A percentile compares a stretch with the other conserved stretches of the same genome.
Evolutionary conservation across 352 stramenopile species (phyloP).

Genomic region (Globisporangium solare): DNA sequence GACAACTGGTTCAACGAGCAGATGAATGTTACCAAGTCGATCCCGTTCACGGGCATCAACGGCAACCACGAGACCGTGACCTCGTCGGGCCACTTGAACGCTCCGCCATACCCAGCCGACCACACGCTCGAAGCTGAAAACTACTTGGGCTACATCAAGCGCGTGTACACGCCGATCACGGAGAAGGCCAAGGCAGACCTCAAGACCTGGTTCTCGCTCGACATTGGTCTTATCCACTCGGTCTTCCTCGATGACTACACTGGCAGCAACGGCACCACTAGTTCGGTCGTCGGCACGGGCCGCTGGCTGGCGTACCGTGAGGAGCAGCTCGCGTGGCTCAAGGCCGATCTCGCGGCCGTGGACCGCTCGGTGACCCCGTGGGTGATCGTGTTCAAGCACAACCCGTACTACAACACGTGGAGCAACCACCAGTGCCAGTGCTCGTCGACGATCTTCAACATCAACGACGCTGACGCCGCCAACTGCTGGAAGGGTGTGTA

Average conservation of each 20-base stretch:
- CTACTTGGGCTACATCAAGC: slow-evolving; percentile 40
- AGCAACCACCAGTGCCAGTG: slow-evolving; percentile 50
- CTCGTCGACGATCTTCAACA: slow-evolving; percentile 33
- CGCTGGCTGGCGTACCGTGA: slow-evolving; percentile 33
- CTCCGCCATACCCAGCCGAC: slow-evolving; percentile 35
- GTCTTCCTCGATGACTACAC: slow-evolving; percentile 68
- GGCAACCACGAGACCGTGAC: slow-evolving; percentile 68
- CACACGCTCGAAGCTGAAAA: slow-evolving; percentile 28
- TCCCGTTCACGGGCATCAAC: slow-evolving; percentile 44
- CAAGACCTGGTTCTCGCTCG: slow-evolving; percentile 46
- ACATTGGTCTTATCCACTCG: slow-evolving; percentile 52
- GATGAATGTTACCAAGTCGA: slow-evolving; percentile 35
- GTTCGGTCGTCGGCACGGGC: slow-evolving; percentile 31
- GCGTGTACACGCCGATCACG: slow-evolving; percentile 44
- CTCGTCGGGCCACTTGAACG: slow-evolving; percentile 34
- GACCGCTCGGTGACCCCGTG: no score
- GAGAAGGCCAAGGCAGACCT: slow-evolving; percentile 26
- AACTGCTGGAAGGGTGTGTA: slow-evolving; percentile 51
- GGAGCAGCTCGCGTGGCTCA: not conserved
- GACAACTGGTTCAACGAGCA: slow-evolving; percentile 64
- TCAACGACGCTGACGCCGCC: slow-evolving; percentile 22
- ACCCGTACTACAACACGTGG: slow-evolving; percentile 66
- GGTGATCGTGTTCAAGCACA: slow-evolving; percentile 52
- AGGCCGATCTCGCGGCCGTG: no score
- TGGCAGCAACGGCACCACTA: slow-evolving; percentile 27